phyloP scores from a whole-genome alignment of 179 eudicot species.

The Camellia oleifera region DNA sequence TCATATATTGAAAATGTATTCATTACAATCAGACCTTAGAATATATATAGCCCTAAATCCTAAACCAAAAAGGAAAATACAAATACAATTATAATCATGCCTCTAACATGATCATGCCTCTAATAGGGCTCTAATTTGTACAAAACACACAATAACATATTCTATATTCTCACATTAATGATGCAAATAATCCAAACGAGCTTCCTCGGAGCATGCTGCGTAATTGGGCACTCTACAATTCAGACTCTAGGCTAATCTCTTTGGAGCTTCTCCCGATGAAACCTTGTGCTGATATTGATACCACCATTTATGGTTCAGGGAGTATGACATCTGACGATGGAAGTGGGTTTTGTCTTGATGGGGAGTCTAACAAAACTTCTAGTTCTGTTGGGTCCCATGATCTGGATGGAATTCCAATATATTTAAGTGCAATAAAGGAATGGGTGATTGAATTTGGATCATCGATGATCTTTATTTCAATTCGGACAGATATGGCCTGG shows the following conservation, averaged over 20 bases:
- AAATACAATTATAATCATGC: too few relatives aligned
- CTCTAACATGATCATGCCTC: too few relatives aligned
- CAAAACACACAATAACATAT: too few relatives aligned
- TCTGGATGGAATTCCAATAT: slow-evolving; percentile 76
- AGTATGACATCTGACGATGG: slow-evolving; percentile 82
- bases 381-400: slow-evolving; percentile 43
- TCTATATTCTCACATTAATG: too few relatives aligned
- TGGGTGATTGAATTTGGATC: slow-evolving; percentile 98
- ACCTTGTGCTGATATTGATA: slow-evolving; percentile 94
- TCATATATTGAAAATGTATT: too few relatives aligned
- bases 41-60: too few relatives aligned
- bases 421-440: slow-evolving; percentile 90
- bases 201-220: slow-evolving; percentile 94
- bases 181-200: slow-evolving; percentile 50
- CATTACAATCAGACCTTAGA: too few relatives aligned
- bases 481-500: slow-evolving; percentile 97
- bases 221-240: slow-evolving; percentile 93
- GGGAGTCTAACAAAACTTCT: slow-evolving; percentile 49
- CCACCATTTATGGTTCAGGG: slow-evolving; percentile 89
- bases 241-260: slow-evolving; percentile 82
- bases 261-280: slow-evolving; percentile 96
- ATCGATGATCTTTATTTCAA: slow-evolving; percentile 82
- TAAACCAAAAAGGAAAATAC: too few relatives aligned
- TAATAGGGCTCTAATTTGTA: too few relatives aligned
- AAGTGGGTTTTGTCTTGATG: slow-evolving; percentile 77